Evolutionary conservation across 2,329 filamentous ascomycete genomes (phyloP), one percentile per base, ranked within the genome.

Genomic region (Arthroderma sp.): DNA sequence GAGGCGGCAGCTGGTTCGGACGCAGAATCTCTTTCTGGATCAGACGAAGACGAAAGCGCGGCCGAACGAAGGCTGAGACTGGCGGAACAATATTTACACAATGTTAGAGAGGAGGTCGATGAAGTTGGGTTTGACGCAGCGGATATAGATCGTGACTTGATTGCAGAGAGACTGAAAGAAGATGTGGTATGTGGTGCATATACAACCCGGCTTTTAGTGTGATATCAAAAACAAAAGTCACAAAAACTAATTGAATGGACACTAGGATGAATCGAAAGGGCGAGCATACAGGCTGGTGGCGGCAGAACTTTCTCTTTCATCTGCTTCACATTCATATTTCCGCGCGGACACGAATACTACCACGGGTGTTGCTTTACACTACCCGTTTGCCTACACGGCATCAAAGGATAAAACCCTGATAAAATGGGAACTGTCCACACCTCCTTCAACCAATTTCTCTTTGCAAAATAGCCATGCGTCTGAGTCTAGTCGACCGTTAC

Each of bases 81-180:
- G 28, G 93, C 93, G 31, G 89, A 97, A 74, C 84, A 88, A 66
- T 97, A 98, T 70, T 80, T 98, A 56, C 86, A 95, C 56, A 95
- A 95, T 68, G 84, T 96, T 61, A 83, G 86, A 66, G 81, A 87
- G 66, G 87, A 95, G 63, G 84, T 89, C 58, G 86, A 94, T 64
- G 86, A 89, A 62, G 80, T 80, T 56, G 93, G 90, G 39, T 98
- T 97, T 67, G 90, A 98, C 73, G 93, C 93, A 6, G 90, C 86
- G 64, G 88, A 97, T 56, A 87, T 98, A 59, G 93, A 97, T 73
- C 81, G 86, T 59, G 93, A 98, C 68, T 76, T 96, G 65, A 91
- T 98, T 66, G 90, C 91, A 43, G 88, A 95, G 71, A 79, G 91
- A 64, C 76, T 98, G 65, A 84, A 91, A 71, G 89, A 96, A 73